Percentiles rank a stretch among this genome's conserved stretches.
These are phyloP conservation scores for Podosphaera xanthii DNA, from an alignment of 2,329 filamentous ascomycete genomes.

Conservation along the genomic window DNA sequence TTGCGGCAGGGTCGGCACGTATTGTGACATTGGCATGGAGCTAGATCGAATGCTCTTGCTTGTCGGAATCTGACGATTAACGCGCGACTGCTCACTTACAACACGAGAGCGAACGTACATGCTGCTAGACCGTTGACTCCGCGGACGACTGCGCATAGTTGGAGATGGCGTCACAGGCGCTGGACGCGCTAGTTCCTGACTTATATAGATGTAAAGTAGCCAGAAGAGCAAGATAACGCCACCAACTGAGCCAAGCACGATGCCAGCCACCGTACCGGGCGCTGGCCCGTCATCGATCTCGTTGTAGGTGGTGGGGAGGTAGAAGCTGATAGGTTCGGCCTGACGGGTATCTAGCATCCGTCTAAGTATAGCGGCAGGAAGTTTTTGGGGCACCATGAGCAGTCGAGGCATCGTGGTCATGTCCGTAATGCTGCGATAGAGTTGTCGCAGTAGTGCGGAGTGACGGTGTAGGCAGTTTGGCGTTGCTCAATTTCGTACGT, in stretches of 20 bases:
- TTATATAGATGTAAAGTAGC: slow-evolving; percentile 20
- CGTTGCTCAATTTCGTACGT: too few relatives aligned
- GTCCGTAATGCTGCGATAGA: too few relatives aligned
- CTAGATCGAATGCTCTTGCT: slow-evolving; percentile 2
- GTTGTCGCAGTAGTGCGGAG: too few relatives aligned
- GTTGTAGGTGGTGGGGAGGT: slow-evolving; percentile 37
- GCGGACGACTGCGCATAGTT: slow-evolving; percentile 3
- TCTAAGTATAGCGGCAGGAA: background rate
- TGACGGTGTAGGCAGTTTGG: too few relatives aligned
- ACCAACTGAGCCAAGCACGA: slow-evolving; percentile 29
- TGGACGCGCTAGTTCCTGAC: background rate
- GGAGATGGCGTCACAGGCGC: background rate
- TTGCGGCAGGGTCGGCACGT: background rate
- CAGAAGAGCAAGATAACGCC: slow-evolving; percentile 29
- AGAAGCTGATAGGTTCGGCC: background rate
- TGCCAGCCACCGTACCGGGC: slow-evolving; percentile 35
- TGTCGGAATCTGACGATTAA: slow-evolving; percentile 6
- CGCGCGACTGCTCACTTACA: slow-evolving; percentile 7
- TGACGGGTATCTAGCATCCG: background rate
- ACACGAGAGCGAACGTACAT: slow-evolving; percentile 6
- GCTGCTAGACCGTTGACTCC: slow-evolving; percentile 2
- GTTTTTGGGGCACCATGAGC: too few relatives aligned
- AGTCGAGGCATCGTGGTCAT: too few relatives aligned
- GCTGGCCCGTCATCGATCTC: slow-evolving; percentile 26
- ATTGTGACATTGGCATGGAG: slow-evolving; percentile 3